A percentile compares a stretch with the other conserved stretches of the same genome.
Conservation (phyloP, 1,284 basidiomycete species). For the Apiotrichum gamsii region DNA sequence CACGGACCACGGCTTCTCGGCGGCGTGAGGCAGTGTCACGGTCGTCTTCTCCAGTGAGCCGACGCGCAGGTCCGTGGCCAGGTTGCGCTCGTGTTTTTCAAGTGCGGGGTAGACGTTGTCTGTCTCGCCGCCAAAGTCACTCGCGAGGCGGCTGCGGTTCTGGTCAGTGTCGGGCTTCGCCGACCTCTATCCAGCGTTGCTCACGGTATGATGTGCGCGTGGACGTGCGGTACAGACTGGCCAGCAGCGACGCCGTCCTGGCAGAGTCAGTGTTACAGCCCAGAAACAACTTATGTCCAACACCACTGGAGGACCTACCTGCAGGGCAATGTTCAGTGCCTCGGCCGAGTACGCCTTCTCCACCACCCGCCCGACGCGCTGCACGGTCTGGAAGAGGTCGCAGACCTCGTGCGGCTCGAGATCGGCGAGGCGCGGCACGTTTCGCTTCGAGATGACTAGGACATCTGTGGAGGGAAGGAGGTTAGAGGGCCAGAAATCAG, state of each 20-base stretch:
- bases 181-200: too few relatives aligned
- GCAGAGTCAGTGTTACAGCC: not conserved
- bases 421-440: slow-evolving; percentile 69
- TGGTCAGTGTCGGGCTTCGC: too few relatives aligned
- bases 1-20: slow-evolving; percentile 51
- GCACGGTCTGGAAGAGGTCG: slow-evolving; percentile 70
- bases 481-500: not conserved
- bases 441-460: slow-evolving; percentile 71
- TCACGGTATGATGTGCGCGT: slow-evolving; percentile 82
- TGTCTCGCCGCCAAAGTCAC: slow-evolving; percentile 56
- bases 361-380: slow-evolving; percentile 48
- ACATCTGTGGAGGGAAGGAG: slow-evolving; percentile 58
- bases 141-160: slow-evolving; percentile 60
- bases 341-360: slow-evolving; percentile 46
- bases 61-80: slow-evolving; percentile 8
- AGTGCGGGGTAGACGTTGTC: slow-evolving; percentile 74
- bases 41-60: not conserved
- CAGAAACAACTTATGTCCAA: too few relatives aligned
- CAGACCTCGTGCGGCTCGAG: slow-evolving; percentile 63
- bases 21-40: not conserved
- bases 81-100: slow-evolving; percentile 57
- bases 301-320: slow-evolving; percentile 52
- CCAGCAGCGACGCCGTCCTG: slow-evolving; percentile 81
- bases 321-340: slow-evolving; percentile 71
- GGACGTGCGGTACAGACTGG: slow-evolving; percentile 82